Conservation (phyloP, 768 basidiomycete genomes). For the Rhizopogon vesiculosus region DNA sequence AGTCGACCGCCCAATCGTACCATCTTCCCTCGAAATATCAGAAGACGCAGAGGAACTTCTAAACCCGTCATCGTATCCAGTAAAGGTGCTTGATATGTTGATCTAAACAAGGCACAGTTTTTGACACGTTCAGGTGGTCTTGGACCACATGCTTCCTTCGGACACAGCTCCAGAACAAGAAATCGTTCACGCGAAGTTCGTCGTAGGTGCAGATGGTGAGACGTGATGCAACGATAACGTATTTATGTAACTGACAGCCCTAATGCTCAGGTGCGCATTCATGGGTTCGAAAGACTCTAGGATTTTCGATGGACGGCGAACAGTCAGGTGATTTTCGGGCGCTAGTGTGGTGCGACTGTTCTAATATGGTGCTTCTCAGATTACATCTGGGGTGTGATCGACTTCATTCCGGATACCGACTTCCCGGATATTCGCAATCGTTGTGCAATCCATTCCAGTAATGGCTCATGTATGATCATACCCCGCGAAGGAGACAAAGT, state of each 20-base stretch:
- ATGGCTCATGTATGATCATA: slow-evolving; percentile 69
- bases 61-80: slow-evolving; percentile 22
- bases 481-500: slow-evolving; percentile 68
- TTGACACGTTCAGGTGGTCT: slow-evolving; percentile 2
- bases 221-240: not conserved
- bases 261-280: slow-evolving; percentile 36
- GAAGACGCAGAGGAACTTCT: slow-evolving; percentile 35
- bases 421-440: slow-evolving; percentile 74
- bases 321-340: slow-evolving; percentile 30
- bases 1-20: slow-evolving; percentile 32
- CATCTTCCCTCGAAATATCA: slow-evolving; percentile 25
- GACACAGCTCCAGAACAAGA: slow-evolving; percentile 28
- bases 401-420: slow-evolving; percentile 64
- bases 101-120: not conserved
- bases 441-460: slow-evolving; percentile 61
- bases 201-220: slow-evolving; percentile 32
- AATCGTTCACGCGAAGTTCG: slow-evolving; percentile 27
- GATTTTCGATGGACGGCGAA: slow-evolving; percentile 44
- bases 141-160: not conserved
- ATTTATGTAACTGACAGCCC: not conserved
- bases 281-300: slow-evolving; percentile 41
- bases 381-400: slow-evolving; percentile 81
- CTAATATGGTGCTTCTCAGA: slow-evolving; percentile 32
- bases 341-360: not conserved
- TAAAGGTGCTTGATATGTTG: slow-evolving; percentile 18